Conservation (phyloP, 2,329 filamentous ascomycete species). For the Fusarium gaditjirri region DNA sequence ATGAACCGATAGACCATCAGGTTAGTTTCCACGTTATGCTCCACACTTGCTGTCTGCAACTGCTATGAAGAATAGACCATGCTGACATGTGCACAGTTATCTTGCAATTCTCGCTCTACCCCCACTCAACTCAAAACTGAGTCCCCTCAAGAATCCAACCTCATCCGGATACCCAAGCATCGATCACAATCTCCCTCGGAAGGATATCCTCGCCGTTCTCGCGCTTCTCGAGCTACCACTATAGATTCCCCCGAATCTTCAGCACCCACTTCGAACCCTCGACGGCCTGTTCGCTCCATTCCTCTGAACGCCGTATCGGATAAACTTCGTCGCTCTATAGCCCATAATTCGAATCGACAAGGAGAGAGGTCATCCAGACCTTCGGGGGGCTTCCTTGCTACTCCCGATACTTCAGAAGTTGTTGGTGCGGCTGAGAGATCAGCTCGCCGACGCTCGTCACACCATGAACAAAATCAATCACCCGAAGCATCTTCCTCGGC, state of each 20-base stretch:
- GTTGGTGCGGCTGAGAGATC: constrained; percentile 48
- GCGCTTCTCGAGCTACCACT: constrained; percentile 44
- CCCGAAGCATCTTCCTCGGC: constrained; percentile 56
- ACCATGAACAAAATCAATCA: constrained; percentile 57
- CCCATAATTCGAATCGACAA: constrained; percentile 44
- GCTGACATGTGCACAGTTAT: constrained; percentile 31
- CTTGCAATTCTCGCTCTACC: constrained; percentile 38
- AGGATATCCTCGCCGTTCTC: constrained; percentile 46
- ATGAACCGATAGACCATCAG: constrained; percentile 28
- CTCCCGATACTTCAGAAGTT: constrained; percentile 67
- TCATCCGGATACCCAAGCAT: constrained; percentile 45
- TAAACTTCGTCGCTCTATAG: constrained; percentile 50
- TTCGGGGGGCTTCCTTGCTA: constrained; percentile 57
- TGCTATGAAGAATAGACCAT: not conserved
- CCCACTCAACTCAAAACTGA: constrained; percentile 45
- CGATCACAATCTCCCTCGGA: constrained; percentile 50
- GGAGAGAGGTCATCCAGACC: constrained; percentile 40
- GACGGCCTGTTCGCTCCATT: constrained; percentile 44
- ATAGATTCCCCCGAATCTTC: constrained; percentile 47
- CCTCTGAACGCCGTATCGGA: constrained; percentile 48
- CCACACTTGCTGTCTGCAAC: not conserved
- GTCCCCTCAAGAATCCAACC: constrained; percentile 42
- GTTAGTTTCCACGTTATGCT: constrained; percentile 31
- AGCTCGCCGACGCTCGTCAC: constrained; percentile 54
- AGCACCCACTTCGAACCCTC: constrained; percentile 35